Evolutionary conservation across 441 rosid genomes (phyloP).

Genomic region (Euphorbia neoarborescens): DNA sequence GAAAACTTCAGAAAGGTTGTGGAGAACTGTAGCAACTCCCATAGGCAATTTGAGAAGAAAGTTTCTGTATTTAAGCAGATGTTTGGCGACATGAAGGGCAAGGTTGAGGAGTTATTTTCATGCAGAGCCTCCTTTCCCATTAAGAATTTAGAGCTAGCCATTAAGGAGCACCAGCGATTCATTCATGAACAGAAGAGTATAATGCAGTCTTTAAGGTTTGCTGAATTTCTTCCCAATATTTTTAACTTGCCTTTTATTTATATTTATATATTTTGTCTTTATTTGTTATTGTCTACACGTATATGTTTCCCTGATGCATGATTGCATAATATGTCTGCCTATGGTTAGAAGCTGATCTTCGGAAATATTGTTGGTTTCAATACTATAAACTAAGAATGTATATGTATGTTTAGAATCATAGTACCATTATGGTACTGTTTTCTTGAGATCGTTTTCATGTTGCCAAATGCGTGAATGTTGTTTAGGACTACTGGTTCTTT

Average conservation of each 20-base stretch:
- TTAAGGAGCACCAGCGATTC: slow-evolving; percentile 59
- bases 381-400: not conserved
- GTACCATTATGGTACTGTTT: not conserved
- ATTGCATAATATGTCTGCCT: not conserved
- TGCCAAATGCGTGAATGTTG: not conserved
- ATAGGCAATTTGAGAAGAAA: slow-evolving; percentile 87
- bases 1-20: slow-evolving; percentile 62
- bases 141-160: slow-evolving; percentile 49
- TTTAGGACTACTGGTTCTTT: not conserved
- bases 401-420: not conserved
- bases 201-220: slow-evolving; percentile 96
- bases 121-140: slow-evolving; percentile 40
- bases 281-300: not conserved
- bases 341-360: not conserved
- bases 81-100: slow-evolving; percentile 63
- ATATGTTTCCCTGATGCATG: not conserved
- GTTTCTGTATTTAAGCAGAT: slow-evolving; percentile 72
- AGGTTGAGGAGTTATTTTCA: slow-evolving; percentile 68
- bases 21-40: slow-evolving; percentile 63
- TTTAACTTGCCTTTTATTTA: not conserved
- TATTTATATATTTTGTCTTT: not conserved
- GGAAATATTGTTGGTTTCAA: not conserved
- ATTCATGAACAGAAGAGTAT: slow-evolving; percentile 76
- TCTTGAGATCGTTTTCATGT: not conserved
- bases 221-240: not conserved